A percentile compares a stretch with the other conserved stretches of the same genome.
These are phyloP conservation scores for Leccinum sublutescens DNA, from an alignment of 768 basidiomycete species.

Conservation along the genomic window DNA sequence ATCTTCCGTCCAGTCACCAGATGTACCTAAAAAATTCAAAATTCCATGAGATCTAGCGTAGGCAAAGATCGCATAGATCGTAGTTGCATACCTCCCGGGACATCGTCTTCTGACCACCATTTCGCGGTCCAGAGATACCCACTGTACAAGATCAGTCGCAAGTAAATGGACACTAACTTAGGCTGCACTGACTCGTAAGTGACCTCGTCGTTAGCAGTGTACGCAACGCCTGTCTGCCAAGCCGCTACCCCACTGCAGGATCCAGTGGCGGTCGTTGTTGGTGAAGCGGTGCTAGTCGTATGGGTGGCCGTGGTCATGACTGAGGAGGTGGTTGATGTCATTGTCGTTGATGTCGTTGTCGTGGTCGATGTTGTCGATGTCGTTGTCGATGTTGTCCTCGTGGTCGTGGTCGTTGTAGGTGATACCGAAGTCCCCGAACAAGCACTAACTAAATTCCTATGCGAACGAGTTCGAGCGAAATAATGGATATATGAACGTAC, in stretches of 20 bases:
- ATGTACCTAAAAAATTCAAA: slow-evolving; percentile 35
- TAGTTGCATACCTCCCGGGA: slow-evolving; percentile 38
- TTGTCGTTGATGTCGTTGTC: slow-evolving; percentile 10
- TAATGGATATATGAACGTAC: slow-evolving; percentile 36
- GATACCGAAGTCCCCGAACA: slow-evolving; percentile 14
- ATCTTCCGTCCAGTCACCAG: slow-evolving; percentile 56
- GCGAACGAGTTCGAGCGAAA: not conserved
- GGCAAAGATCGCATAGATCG: not conserved
- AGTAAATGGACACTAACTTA: not conserved
- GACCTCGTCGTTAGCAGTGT: slow-evolving; percentile 51
- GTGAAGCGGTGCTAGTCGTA: slow-evolving; percentile 13
- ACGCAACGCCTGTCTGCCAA: slow-evolving; percentile 46
- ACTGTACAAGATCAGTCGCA: slow-evolving; percentile 7
- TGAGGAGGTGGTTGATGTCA: slow-evolving; percentile 19
- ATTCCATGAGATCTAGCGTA: not conserved
- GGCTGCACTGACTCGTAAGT: slow-evolving; percentile 45
- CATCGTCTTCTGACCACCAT: slow-evolving; percentile 62
- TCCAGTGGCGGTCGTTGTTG: slow-evolving; percentile 29
- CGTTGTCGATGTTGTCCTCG: not conserved
- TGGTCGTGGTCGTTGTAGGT: not conserved
- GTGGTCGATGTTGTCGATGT: not conserved
- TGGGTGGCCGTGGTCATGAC: slow-evolving; percentile 8
- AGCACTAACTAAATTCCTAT: slow-evolving; percentile 19
- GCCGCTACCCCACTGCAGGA: slow-evolving; percentile 49
- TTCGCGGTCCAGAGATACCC: slow-evolving; percentile 47